Base-by-base conservation (phyloP, 2,329 filamentous ascomycete species). In the Clarireedia hainanense region DNA sequence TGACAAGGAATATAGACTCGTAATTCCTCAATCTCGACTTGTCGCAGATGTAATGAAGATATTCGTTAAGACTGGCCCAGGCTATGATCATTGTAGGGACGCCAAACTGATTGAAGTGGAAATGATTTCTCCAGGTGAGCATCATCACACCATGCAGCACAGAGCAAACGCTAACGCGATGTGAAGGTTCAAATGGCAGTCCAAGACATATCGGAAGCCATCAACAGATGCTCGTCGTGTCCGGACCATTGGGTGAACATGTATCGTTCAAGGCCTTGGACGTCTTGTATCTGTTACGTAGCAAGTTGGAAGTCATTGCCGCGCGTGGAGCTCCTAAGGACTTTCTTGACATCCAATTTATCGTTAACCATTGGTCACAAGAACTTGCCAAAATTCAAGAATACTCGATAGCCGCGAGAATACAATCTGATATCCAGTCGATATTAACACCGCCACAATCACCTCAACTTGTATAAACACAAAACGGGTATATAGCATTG, bases 171-270 rank as follows among this genome's bases (percentile, higher is more conserved):
- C 7, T 50, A 37, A 54, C 30, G 27, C 36, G 20, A 30, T 15
- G 5, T 23, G 26, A 12, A 42, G 51, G 47, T 4, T 37, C 52
- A 36, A 55, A 50, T 20, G 52, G 47, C 26, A 45, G 34, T 14
- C 39, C 39, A 37, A 37, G 37, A 23, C 27, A 55, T 49, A 50
- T 55, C 23, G 24, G n/a, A 55, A 50, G 17, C 26, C 52, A 46
- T 55, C 47, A 50, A 24, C 39, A 55, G 37, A 45, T 30, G 50
- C 37, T 50, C 47, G 12, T 27, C 5, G 27, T 34, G 36, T 47
- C n/a, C 5, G 43, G 17, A 20, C 42, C 43, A 4, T 40, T 24
- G 5, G 51, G 34, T 23, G 6, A 55, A 26, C 26, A 20, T 10
- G 12, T 39, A 37, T 20, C 10, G 6, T 45, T 55, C 10, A 45